A percentile compares a stretch with the other conserved stretches of the same genome.
These are phyloP conservation scores for Furculomyces boomerangus DNA, from an alignment of 371 early-diverging fungal genomes.

Conservation along the genomic window DNA sequence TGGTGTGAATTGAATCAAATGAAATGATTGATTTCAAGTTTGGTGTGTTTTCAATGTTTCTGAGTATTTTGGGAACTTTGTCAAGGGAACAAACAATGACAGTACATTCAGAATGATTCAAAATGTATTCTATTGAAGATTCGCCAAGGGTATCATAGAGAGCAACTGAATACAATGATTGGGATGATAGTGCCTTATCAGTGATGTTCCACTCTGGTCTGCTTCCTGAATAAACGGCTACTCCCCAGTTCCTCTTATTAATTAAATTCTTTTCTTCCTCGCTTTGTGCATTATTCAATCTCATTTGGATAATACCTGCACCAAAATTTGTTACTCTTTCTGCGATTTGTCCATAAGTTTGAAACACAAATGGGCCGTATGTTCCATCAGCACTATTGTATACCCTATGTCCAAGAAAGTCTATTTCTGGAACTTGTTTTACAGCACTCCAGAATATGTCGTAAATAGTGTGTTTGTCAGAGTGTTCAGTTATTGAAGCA, in stretches of 20 bases:
- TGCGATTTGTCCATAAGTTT: conserved; percentile 28
- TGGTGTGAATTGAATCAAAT: conserved; percentile 40
- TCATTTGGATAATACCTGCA: conserved; percentile 26
- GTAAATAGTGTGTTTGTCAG: conserved; percentile 14
- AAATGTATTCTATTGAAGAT: conserved; percentile 55
- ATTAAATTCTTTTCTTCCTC: not conserved
- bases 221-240: conserved; percentile 74
- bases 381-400: conserved; percentile 22
- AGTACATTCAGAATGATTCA: conserved; percentile 50
- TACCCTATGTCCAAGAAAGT: conserved; percentile 34
- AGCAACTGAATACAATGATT: conserved; percentile 50
- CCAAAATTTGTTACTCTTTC: conserved; percentile 37
- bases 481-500: conserved; percentile 3
- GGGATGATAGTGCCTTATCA: conserved; percentile 55
- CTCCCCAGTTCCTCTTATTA: not conserved
- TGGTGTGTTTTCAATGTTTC: conserved; percentile 31
- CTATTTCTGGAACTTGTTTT: conserved; percentile 13
- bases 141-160: conserved; percentile 76
- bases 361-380: conserved; percentile 42
- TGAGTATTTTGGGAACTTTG: conserved; percentile 51
- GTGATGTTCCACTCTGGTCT: conserved; percentile 81
- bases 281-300: conserved; percentile 6
- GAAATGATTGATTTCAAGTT: conserved; percentile 44
- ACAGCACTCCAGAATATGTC: conserved; percentile 18
- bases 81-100: conserved; percentile 59